Evolutionary conservation across 1,284 basidiomycete genomes (phyloP), one percentile per base, ranked within the genome.

Genomic region (Microstroma glucosiphilum): DNA sequence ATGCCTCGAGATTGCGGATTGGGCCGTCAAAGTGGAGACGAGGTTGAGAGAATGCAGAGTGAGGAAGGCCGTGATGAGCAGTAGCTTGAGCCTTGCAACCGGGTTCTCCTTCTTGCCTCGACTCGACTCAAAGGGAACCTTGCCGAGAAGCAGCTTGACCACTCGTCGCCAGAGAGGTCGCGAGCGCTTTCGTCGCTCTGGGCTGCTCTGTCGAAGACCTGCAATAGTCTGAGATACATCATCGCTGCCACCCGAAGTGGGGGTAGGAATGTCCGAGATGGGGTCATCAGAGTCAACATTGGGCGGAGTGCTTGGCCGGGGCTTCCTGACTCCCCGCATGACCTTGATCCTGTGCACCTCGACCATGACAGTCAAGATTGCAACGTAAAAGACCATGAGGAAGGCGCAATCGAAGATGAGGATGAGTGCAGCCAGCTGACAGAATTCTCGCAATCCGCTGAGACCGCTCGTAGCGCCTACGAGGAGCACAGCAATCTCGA

Each of bases 381-480:
- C 88, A 1, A 90, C 85, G 78, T 93, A 90, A 81, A 96, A 96
- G 0, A 91, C 91, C 80, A 89, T 89, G 67, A 96, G 85, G 80
- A 92, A 85, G 57, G 92, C 76, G 80, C 92, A 96, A 80, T 98
- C 94, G 60, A 92, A 85, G 11, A 85, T 84, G 60, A 98, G 84
- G 60, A 91, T 85, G 41, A 97, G 81, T 0, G 91, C 92, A 1
- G 92, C 93, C 15, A 98, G 85, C 40, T 92, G 89, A 80, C 94
- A 98, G 74, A 97, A 96, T 80, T 98, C 93, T 70, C 87, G 88
- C 58, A 98, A 83, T 6, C 96, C 96, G 40, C 88, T 88, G 40
- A 97, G 91, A 59, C 88, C 88, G 69, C 88, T 89, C 71, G 89
- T 87, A 1, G 92, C 92, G 23, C 94, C 94, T 25, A 93, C 84